phyloP scores from a whole-genome alignment of 306 rosid genomes.

The Adenanthera pavonina region DNA sequence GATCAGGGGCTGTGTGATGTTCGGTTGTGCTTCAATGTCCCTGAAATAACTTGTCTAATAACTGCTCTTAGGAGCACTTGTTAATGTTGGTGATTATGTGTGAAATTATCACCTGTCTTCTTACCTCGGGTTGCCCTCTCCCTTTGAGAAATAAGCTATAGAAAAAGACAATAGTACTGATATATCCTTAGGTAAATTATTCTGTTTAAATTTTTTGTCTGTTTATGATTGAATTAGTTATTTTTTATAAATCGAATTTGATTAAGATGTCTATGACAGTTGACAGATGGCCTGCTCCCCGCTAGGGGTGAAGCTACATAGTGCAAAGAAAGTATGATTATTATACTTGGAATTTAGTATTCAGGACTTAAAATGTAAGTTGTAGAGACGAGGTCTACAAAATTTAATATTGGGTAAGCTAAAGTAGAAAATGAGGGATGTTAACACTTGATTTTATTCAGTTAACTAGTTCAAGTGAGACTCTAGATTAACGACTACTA shows the following conservation, averaged over 20 bases:
- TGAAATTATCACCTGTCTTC: neutral
- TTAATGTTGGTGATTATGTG: conserved; percentile 6
- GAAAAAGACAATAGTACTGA: no score
- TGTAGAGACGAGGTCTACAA: neutral
- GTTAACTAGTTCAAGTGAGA: neutral
- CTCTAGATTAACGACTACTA: no score
- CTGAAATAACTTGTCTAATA: conserved; percentile 34
- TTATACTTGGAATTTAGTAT: neutral
- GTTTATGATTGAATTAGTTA: neutral
- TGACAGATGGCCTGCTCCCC: neutral
- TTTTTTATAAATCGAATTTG: neutral
- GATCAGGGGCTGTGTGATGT: conserved; percentile 31
- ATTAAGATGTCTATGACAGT: neutral
- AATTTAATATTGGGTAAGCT: neutral
- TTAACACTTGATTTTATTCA: neutral
- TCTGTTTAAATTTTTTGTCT: no score
- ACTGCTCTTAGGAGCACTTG: conserved; percentile 31
- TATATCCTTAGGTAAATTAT: no score
- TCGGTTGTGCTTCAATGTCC: conserved; percentile 27
- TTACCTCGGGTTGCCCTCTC: neutral
- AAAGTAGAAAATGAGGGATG: neutral
- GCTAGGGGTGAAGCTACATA: neutral
- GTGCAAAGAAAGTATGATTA: neutral
- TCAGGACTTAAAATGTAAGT: neutral
- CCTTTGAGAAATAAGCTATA: neutral